Evolutionary conservation across 495 filamentous ascomycete species (phyloP).

Genomic region (Penicillium diatomitis): DNA sequence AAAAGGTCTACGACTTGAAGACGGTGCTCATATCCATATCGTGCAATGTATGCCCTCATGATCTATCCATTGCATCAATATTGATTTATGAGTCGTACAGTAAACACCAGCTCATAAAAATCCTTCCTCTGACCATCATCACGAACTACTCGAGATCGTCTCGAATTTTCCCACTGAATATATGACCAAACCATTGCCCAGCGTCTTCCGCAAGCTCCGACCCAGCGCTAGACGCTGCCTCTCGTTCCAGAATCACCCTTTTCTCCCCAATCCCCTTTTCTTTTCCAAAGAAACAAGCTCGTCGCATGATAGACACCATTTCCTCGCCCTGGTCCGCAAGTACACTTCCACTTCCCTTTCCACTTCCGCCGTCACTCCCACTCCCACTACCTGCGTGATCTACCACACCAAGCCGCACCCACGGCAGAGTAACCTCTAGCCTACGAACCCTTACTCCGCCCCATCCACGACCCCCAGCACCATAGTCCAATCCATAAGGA

Average conservation of each 20-base stretch:
- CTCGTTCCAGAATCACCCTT: slow-evolving; percentile 15
- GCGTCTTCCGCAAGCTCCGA: slow-evolving; percentile 3
- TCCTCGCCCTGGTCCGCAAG: slow-evolving; percentile 26
- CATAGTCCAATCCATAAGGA: slow-evolving; percentile 32
- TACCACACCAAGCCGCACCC: slow-evolving; percentile 19
- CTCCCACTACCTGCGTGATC: not conserved
- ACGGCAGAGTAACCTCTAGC: slow-evolving; percentile 26
- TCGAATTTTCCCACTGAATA: slow-evolving; percentile 9
- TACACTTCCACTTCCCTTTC: slow-evolving; percentile 7
- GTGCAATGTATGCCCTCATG: no score
- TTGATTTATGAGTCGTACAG: no score
- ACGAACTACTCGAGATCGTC: not conserved
- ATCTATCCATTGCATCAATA: no score
- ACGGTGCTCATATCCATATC: no score
- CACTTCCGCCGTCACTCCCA: slow-evolving; percentile 4
- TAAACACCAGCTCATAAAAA: no score
- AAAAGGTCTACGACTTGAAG: no score
- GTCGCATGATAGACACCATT: slow-evolving; percentile 31
- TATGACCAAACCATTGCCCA: slow-evolving; percentile 14
- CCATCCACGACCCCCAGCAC: slow-evolving; percentile 11
- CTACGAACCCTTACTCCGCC: slow-evolving; percentile 9
- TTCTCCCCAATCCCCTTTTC: slow-evolving; percentile 28
- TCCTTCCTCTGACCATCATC: no score
- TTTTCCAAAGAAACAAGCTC: slow-evolving; percentile 33
- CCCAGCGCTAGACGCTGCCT: not conserved